Conservation (phyloP, 2,329 filamentous ascomycete genomes). For the Microsporum ferrugineum region DNA sequence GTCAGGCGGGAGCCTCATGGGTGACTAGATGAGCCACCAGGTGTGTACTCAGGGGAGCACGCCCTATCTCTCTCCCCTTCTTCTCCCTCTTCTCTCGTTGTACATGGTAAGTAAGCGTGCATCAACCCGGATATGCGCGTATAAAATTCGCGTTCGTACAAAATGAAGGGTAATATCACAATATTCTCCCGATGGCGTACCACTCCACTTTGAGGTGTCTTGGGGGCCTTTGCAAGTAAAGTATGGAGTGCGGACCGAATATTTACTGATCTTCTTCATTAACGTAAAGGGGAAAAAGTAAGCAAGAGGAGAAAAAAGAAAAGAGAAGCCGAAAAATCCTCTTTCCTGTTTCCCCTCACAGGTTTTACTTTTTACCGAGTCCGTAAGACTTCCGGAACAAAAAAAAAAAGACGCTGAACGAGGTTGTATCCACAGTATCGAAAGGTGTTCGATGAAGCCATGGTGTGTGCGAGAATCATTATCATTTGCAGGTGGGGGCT, state of each 20-base stretch:
- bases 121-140: neutral
- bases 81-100: neutral
- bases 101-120: neutral
- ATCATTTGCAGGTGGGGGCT: neutral
- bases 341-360: neutral
- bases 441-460: neutral
- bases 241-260: neutral
- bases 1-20: neutral
- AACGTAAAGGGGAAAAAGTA: neutral
- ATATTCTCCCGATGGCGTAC: neutral
- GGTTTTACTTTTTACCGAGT: neutral
- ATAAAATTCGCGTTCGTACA: neutral
- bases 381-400: neutral
- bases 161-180: neutral
- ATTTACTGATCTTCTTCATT: conserved; percentile 5
- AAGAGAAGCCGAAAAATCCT: neutral
- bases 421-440: neutral
- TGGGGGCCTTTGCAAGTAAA: neutral
- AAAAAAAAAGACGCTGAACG: neutral
- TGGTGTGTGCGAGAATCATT: neutral
- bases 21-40: neutral
- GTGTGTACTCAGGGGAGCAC: neutral
- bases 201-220: neutral
- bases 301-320: neutral
- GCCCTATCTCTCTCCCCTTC: neutral